Conservation (phyloP, 1,284 basidiomycete genomes). For the Abortiporus biennis region DNA sequence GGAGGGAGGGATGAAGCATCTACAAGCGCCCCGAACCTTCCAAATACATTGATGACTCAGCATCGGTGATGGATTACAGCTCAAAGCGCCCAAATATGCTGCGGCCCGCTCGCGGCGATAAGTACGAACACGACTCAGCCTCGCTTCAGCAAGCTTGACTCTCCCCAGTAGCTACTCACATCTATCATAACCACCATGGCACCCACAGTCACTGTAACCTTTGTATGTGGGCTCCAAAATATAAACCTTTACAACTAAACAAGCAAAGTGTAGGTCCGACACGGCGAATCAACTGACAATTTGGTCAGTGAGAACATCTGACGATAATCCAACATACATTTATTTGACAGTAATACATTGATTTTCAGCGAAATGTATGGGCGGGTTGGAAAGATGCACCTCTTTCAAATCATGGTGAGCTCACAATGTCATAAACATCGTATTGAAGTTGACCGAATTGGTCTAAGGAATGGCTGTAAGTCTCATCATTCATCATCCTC, state of each 20-base stretch:
- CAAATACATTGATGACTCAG: constrained; percentile 7
- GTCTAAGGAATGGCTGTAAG: constrained; percentile 59
- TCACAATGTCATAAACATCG: neutral
- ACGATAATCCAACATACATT: neutral
- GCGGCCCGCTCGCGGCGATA: no score
- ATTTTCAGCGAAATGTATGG: constrained; percentile 5
- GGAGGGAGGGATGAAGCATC: neutral
- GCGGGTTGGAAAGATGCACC: constrained; percentile 72
- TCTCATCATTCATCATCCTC: neutral
- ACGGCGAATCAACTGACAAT: constrained; percentile 11
- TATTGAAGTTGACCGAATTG: neutral
- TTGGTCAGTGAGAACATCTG: constrained; percentile 1
- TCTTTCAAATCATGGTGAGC: constrained; percentile 75
- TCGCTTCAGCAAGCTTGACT: no score
- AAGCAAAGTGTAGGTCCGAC: constrained; percentile 3
- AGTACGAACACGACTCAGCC: no score
- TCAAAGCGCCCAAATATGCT: no score
- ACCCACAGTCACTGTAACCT: constrained; percentile 3
- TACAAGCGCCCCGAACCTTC: constrained; percentile 8
- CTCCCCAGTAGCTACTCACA: no score
- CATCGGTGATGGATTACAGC: neutral
- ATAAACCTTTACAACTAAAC: neutral
- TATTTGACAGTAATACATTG: neutral
- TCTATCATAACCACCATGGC: constrained; percentile 9
- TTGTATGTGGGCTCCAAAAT: constrained; percentile 1